These are phyloP conservation scores for Ascocoryne sarcoides DNA, from an alignment of 2,329 filamentous ascomycete species.

Conservation along the genomic window DNA sequence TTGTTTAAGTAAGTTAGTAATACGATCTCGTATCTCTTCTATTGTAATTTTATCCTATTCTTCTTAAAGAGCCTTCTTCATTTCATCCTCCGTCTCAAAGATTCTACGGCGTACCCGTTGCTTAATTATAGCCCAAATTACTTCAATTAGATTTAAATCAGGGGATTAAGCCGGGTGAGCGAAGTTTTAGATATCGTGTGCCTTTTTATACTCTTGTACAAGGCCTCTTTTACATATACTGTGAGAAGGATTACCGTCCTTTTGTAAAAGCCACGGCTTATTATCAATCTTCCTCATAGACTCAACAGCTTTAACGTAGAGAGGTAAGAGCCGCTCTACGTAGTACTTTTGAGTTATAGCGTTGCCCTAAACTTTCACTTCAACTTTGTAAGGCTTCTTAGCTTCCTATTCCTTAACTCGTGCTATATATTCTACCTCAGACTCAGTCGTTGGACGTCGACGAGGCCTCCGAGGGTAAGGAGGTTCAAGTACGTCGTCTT, in stretches of 20 bases:
- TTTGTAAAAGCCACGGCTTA: too few species aligned
- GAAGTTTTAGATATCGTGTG: too few species aligned
- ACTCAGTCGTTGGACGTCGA: neutral
- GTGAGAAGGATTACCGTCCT: too few species aligned
- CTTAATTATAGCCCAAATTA: neutral
- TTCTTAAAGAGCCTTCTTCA: too few species aligned
- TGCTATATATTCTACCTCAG: constrained; percentile 5
- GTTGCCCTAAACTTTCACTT: constrained; percentile 8
- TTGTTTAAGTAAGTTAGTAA: too few species aligned
- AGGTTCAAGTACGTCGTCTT: constrained; percentile 4
- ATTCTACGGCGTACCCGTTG: neutral
- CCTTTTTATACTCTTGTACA: too few species aligned
- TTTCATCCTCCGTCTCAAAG: too few species aligned
- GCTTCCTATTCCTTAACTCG: constrained; percentile 8
- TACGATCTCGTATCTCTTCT: too few species aligned
- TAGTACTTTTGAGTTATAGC: too few species aligned
- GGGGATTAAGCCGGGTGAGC: neutral
- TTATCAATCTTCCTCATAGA: too few species aligned
- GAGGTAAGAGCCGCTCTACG: constrained; percentile 6
- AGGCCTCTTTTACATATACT: too few species aligned
- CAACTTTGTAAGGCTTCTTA: constrained; percentile 3
- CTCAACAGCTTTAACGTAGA: constrained; percentile 7
- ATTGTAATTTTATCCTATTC: too few species aligned
- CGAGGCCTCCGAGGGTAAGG: constrained; percentile 7
- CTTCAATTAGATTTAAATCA: constrained; percentile 1